Base-by-base conservation (phyloP, 2,329 filamentous ascomycete genomes). In the Aspergillus sojae region DNA sequence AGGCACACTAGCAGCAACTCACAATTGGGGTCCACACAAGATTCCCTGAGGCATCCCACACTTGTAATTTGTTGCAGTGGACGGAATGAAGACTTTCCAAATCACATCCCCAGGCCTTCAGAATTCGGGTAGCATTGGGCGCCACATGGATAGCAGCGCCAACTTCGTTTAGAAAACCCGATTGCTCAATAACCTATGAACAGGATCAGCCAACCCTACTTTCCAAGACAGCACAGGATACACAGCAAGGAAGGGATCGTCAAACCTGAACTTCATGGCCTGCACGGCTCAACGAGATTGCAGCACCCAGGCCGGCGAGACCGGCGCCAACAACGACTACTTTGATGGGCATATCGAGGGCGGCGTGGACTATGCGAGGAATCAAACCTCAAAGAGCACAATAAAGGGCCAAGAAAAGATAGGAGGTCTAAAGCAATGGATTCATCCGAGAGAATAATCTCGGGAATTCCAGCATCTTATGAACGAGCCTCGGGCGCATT, bases 121-220 rank as follows among this genome's bases (percentile, higher is more conserved):
- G 63, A 41, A 75, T 69, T 36, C 70, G 69, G 19, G 67, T 70
- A 4, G 72, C 74, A 58, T 77, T 77, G 0, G 75, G 75, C 10
- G 71, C 65, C 23, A 77, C 68, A n/a, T 71, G 67, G 9, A 76
- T 70, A 3, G 74, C 75, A 11, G 75, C 75, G 21, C 75, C 75
- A 10, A 75, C 69, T 63, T 77, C 74, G n/a, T 72, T 74, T 14
- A 69, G 67, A 60, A 77, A 76, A 14, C 67, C 52, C 1, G 75
- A 77, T 46, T 74, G 66, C 46, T 41, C 36, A 41, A 41, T 41
- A 41, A 41, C 16, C 36, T 41, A 41, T 5, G 14, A 9, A 9
- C 16, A 19, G 36, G 36, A 19, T 41, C 6, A 41, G 36, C 12
- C 36, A 41, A 41, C 16, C 3, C 16, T 3, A 19, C 36, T 19